Evolutionary conservation across 2,329 filamentous ascomycete genomes (phyloP), one percentile per base, ranked within the genome.

Genomic region (Aureobasidium sp.): DNA sequence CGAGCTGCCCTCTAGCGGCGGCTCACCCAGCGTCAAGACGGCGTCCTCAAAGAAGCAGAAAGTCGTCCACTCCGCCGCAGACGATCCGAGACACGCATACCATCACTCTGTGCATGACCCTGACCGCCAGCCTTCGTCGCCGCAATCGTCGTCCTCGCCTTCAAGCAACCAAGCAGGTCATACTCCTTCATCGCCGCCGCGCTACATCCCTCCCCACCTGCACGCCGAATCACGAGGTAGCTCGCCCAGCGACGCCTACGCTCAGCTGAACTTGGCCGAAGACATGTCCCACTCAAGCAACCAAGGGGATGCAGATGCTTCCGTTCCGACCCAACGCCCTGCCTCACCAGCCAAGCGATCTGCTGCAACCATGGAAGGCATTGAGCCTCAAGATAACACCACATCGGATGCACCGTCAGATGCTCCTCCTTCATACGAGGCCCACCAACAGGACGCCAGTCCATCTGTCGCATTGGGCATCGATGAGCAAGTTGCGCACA

Each of bases 401-500:
- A 52, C 36, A 10, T 20, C 48, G 26, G 29, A 46, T 13, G 9
- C 26, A 27, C 17, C 37, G 5, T 3, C 20, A 44, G 42, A 48
- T 37, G 55, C 42, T 6, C 62, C 55, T 39, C 67, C 39, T 67
- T 70, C 56, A 12, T 72, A 77, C 56, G 70, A 70, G 39, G 68
- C 72, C 34, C 34, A 42, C 9, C 61, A 59, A 32, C 23, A 63
- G 27, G 23, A n/a, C 27, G 34, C 59, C 15, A 9, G 37, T n/a
- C n/a, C 50, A 12, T 29, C 17, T 65, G 64, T 55, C 59, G 53
- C 44, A 64, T 81, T 79, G 13, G 74, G 80, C 3, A 78, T 86
- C 65, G 87, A 90, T 67, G 81, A 85, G 52, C 93, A 97, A 73
- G 86, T 96, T 63, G 83, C 82, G 62, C 84, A 84, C 41, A 90